These are phyloP conservation scores for Aspergillus spinulosporus DNA, from an alignment of 2,329 filamentous ascomycete species.

Conservation along the genomic window DNA sequence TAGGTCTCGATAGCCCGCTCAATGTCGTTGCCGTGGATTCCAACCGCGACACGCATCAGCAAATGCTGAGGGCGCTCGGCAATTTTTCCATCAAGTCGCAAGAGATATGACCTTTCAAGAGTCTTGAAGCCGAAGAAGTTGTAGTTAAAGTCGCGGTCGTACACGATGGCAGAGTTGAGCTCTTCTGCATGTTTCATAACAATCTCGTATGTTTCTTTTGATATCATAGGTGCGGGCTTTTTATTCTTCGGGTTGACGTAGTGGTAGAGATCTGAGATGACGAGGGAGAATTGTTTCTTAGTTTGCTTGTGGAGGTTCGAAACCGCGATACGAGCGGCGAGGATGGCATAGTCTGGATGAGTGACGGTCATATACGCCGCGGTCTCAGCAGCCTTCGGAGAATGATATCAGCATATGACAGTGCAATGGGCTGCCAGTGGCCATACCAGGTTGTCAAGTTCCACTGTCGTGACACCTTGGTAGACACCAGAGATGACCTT, in stretches of 20 bases:
- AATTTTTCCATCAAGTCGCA: constrained; percentile 93
- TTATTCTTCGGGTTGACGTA: constrained; percentile 95
- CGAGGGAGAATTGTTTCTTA: constrained; percentile 99
- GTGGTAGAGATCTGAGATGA: constrained; percentile 88
- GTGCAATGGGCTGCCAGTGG: neutral
- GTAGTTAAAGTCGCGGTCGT: constrained; percentile 99
- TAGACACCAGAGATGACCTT: constrained; percentile 99
- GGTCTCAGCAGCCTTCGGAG: constrained; percentile 83
- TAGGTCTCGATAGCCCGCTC: constrained; percentile 97
- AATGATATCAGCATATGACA: constrained; percentile 25
- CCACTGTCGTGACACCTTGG: constrained; percentile 92
- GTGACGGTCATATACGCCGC: constrained; percentile 99
- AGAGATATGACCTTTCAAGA: constrained; percentile 92
- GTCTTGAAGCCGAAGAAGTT: constrained; percentile 99
- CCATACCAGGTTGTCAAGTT: constrained; percentile 92
- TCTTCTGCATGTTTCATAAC: constrained; percentile 97
- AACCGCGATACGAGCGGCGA: constrained; percentile 95
- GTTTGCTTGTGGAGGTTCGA: constrained; percentile 99
- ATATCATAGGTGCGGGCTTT: constrained; percentile 88
- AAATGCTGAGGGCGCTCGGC: constrained; percentile 98
- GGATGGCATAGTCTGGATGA: constrained; percentile 97
- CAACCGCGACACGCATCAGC: constrained; percentile 98
- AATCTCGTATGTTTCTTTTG: constrained; percentile 82
- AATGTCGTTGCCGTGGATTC: constrained; percentile 92
- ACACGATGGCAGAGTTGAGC: constrained; percentile 97